phyloP scores from a whole-genome alignment of 176 grass and related monocot species.

The Rhynchospora tenuis region DNA sequence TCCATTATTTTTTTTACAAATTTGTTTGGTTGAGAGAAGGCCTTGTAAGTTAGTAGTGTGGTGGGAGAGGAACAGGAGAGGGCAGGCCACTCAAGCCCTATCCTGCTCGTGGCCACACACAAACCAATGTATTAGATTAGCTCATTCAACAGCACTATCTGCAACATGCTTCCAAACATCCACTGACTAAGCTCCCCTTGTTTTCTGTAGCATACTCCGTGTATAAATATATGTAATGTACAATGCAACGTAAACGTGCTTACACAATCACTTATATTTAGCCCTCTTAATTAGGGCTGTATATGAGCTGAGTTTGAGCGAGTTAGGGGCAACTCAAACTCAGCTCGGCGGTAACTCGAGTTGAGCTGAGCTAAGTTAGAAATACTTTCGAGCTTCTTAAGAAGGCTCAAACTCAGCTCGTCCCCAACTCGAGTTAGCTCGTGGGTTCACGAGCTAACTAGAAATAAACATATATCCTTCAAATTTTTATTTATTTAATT shows the following conservation, averaged over 20 bases:
- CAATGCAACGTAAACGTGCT: background rate
- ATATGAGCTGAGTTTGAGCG: too few species aligned
- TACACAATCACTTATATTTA: background rate
- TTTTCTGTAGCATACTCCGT: background rate
- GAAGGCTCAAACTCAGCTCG: too few species aligned
- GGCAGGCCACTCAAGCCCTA: conserved; percentile 28
- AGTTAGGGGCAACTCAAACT: too few species aligned
- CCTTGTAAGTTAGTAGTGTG: background rate
- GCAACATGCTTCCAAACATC: conserved; percentile 1
- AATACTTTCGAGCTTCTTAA: too few species aligned
- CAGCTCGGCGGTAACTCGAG: too few species aligned
- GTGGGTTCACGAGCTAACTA: too few species aligned
- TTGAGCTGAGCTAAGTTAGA: too few species aligned
- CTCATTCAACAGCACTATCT: background rate
- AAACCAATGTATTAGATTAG: conserved; percentile 17
- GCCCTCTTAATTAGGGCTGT: background rate
- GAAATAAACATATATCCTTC: too few species aligned
- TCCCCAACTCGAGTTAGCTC: too few species aligned
- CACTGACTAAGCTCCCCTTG: background rate
- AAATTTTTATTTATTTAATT: too few species aligned
- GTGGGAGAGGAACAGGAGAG: conserved; percentile 1
- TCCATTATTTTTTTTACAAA: background rate
- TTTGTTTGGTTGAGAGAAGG: conserved; percentile 11
- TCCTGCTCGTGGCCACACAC: conserved; percentile 28
- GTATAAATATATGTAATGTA: background rate